Conservation (phyloP, 169 alveolate genomes). For the Perkinsus olseni region DNA sequence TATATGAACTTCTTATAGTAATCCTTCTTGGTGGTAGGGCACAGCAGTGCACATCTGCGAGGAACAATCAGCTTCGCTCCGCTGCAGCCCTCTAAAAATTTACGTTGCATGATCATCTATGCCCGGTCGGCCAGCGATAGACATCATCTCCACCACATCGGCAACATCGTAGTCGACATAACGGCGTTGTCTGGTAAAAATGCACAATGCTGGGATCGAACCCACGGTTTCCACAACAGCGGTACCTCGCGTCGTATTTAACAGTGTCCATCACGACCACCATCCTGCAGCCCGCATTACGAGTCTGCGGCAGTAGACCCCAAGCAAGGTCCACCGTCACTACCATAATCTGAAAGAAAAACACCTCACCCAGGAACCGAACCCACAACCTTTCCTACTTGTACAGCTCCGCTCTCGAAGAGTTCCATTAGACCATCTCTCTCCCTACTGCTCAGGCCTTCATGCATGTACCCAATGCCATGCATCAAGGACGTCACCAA, state of each 20-base stretch:
- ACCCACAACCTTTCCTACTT: neutral
- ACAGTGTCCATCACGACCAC: neutral
- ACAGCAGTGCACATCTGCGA: constrained; percentile 52
- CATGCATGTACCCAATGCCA: neutral
- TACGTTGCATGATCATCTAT: constrained; percentile 39
- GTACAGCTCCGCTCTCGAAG: neutral
- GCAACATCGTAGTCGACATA: constrained; percentile 89
- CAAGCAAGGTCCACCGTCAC: neutral
- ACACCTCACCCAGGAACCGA: neutral
- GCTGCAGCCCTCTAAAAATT: constrained; percentile 6
- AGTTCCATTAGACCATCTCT: neutral
- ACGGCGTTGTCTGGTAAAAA: constrained; percentile 46
- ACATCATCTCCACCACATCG: constrained; percentile 87
- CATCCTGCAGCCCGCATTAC: neutral
- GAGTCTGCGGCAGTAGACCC: neutral
- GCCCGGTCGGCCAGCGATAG: constrained; percentile 59
- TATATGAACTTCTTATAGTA: constrained; percentile 88
- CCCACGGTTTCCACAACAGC: neutral
- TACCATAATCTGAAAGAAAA: neutral
- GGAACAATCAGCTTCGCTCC: neutral
- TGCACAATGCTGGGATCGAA: constrained; percentile 56
- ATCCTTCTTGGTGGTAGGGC: constrained; percentile 85
- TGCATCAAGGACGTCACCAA: neutral
- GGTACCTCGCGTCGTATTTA: neutral
- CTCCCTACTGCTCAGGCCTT: neutral